Percentiles rank a stretch among this genome's conserved stretches.
Evolutionary conservation across 2,329 filamentous ascomycete genomes (phyloP).

Genomic region (Cytospora chrysosperma): DNA sequence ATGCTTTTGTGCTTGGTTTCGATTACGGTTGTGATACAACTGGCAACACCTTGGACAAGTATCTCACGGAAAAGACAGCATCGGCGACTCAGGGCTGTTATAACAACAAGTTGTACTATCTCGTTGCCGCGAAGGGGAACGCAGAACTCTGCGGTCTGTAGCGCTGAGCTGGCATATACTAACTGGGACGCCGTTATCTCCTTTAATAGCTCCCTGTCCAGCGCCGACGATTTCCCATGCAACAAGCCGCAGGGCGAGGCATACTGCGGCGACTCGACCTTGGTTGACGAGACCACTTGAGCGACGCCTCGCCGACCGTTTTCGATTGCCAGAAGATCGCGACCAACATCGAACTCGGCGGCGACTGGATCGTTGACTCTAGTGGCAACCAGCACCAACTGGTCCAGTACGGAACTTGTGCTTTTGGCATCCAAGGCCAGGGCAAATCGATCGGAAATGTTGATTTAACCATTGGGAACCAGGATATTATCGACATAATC

Average conservation of each 20-base stretch:
- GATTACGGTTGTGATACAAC: constrained; percentile 28
- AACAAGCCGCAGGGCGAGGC: constrained; percentile 29
- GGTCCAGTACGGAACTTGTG: constrained; percentile 31
- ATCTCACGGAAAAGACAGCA: constrained; percentile 28
- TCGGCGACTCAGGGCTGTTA: constrained; percentile 31
- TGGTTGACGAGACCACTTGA: constrained; percentile 37
- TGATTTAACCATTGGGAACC: constrained; percentile 34
- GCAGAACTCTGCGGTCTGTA: constrained; percentile 34
- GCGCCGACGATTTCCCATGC: constrained; percentile 36
- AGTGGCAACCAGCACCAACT: constrained; percentile 31
- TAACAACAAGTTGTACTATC: constrained; percentile 33
- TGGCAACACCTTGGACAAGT: constrained; percentile 26
- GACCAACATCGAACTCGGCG: constrained; percentile 32
- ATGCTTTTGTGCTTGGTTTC: constrained; percentile 36
- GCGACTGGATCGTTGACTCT: constrained; percentile 23
- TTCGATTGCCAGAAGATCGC: constrained; percentile 37
- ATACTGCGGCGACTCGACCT: constrained; percentile 34
- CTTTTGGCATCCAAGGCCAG: constrained; percentile 34
- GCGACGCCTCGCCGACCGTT: constrained; percentile 34
- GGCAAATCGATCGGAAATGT: constrained; percentile 29
- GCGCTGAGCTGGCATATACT: constrained; percentile 32
- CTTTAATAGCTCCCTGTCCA: constrained; percentile 32
- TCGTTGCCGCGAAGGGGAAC: constrained; percentile 32
- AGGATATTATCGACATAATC: constrained; percentile 39
- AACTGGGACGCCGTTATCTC: too few species aligned